A percentile compares a stretch with the other conserved stretches of the same genome.
Evolutionary conservation across 2,329 filamentous ascomycete genomes (phyloP).

Genomic region (Fusarium sp.): DNA sequence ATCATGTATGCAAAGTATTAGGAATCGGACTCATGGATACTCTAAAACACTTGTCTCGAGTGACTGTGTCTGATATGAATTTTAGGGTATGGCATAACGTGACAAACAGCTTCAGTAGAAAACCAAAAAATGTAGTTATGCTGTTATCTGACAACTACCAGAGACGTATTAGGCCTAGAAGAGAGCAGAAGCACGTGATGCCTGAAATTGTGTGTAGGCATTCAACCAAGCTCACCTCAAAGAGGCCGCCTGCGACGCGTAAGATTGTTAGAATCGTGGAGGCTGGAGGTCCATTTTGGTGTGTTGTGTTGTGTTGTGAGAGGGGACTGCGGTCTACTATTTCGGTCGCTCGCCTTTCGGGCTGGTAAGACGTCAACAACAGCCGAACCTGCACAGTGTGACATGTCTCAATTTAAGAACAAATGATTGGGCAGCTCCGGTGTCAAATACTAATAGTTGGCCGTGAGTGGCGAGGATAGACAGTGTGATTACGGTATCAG

Average conservation of each 20-base stretch:
- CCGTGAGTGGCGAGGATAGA: slow-evolving; percentile 4
- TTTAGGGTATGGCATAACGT: neutral
- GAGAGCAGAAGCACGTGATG: neutral
- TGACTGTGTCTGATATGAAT: neutral
- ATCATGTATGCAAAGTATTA: slow-evolving; percentile 30
- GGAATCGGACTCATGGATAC: slow-evolving; percentile 28
- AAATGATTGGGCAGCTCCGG: slow-evolving; percentile 15
- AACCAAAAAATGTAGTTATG: neutral
- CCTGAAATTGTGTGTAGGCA: neutral
- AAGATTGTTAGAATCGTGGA: slow-evolving; percentile 13
- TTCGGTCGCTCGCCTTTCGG: neutral
- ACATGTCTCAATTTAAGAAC: neutral
- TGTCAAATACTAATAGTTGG: neutral
- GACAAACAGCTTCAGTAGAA: neutral
- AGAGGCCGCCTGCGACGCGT: slow-evolving; percentile 28
- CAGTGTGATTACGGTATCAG: slow-evolving; percentile 24
- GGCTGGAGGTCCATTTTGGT: slow-evolving; percentile 16
- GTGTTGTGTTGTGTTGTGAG: slow-evolving; percentile 17
- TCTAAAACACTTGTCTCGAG: slow-evolving; percentile 20
- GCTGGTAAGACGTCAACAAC: slow-evolving; percentile 1
- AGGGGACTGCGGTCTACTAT: slow-evolving; percentile 21
- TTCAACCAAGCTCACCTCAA: neutral
- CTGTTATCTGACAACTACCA: neutral
- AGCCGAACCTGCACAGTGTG: slow-evolving; percentile 20
- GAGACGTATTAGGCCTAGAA: neutral